Base-by-base conservation (phyloP, 179 eudicot genomes). In the Nepenthes alata region DNA sequence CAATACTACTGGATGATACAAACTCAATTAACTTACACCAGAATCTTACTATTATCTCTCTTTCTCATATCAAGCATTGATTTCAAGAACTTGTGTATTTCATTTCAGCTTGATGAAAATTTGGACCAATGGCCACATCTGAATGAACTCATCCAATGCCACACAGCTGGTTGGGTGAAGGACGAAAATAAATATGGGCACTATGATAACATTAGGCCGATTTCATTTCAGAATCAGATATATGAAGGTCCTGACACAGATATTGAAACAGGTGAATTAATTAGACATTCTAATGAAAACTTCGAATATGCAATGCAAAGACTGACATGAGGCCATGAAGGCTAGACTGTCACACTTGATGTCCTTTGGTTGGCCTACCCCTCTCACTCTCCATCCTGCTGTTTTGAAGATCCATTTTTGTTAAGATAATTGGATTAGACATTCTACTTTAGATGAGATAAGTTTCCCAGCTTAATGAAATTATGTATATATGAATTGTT, bases 41-140 rank as follows among this genome's bases (percentile, higher is more conserved):
- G 37, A 55, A 16, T 55, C 5, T 3, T 16, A 16, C 37, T 55
- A 34, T 34, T 35, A 16, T 55, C 39, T 8, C 25, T 15, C 2
- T 41, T 41, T 7, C 8, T 41, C 58, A 55, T 12, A 53, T 16
- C 4, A 55, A 37, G 37, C 2, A 35, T 12, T 10, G 12, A 49
- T 11, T 55, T 6, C 16, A 15, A 52, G 47, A 53, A 39, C 15
- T 70, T 58, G 10, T 66, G 49, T 53, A 37, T 55, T 51, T 66
- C 16, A 2, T 59, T 71, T 47, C 82, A 93, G 98, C 85, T 86
- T 65, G 96, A 89, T 61, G 90, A 89, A 61, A 87, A 93, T 68
- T 74, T 93, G 85, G 98, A 89, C 73, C 98, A 86, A 76, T 93
- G 95, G 97, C 98, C 98, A 47, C 98, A 93, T 85, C 72, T 93